phyloP scores from a whole-genome alignment of 2,329 filamentous ascomycete genomes.

The Thielaviopsis musarum region DNA sequence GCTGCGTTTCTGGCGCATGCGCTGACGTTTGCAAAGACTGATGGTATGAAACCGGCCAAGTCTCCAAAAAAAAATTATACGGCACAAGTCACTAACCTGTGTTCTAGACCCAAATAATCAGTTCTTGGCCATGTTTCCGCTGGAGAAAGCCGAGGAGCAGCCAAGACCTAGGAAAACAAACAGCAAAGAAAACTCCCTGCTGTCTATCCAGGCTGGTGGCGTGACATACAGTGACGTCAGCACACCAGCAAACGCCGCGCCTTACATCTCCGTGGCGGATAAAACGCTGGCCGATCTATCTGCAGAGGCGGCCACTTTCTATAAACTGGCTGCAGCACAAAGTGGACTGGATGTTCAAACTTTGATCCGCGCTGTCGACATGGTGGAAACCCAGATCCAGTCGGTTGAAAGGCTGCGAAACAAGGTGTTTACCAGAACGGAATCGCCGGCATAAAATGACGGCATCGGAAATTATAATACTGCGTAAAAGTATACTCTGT shows the following conservation, averaged over 20 bases:
- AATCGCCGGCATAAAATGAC: background rate
- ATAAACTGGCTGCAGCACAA: conserved; percentile 8
- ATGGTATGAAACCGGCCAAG: background rate
- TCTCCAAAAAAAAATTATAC: background rate
- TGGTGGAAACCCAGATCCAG: conserved; percentile 11
- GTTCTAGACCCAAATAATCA: background rate
- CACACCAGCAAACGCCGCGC: background rate
- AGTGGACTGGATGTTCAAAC: conserved; percentile 9
- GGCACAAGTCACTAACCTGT: background rate
- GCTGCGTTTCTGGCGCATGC: conserved; percentile 45
- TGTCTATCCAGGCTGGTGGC: background rate
- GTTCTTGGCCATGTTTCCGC: conserved; percentile 6
- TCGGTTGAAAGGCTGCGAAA: conserved; percentile 3
- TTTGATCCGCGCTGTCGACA: conserved; percentile 11
- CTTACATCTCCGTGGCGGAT: conserved; percentile 7
- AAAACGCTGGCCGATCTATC: conserved; percentile 9
- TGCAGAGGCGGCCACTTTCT: conserved; percentile 9
- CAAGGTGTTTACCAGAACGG: background rate
- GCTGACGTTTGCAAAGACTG: conserved; percentile 14
- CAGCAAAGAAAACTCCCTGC: background rate
- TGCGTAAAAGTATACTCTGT: background rate
- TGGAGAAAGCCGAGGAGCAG: background rate
- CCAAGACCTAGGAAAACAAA: background rate
- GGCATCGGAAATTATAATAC: background rate
- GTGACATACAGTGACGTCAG: background rate